phyloP scores from a whole-genome alignment of 768 basidiomycete genomes.

The Tricholoma saponaceum region DNA sequence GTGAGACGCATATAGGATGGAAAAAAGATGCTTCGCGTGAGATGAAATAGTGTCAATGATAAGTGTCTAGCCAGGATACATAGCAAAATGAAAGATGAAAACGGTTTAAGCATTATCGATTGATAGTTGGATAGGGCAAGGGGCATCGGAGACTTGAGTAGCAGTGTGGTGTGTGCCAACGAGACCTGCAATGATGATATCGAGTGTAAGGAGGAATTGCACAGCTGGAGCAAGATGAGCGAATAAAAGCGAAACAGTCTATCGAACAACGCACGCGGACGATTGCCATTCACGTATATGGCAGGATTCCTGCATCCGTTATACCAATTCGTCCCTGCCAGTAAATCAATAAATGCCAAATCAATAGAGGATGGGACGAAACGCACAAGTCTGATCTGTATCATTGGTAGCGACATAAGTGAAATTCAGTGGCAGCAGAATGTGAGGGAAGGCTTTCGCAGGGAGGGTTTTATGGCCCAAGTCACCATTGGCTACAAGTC shows the following conservation, averaged over 20 bases:
- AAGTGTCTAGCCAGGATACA: background rate
- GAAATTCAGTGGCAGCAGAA: slow-evolving; percentile 79
- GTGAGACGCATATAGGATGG: slow-evolving; percentile 14
- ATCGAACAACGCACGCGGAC: slow-evolving; percentile 49
- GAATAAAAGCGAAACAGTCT: background rate
- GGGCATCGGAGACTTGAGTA: slow-evolving; percentile 53
- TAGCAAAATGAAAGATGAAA: background rate
- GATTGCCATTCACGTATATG: slow-evolving; percentile 43
- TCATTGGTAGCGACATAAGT: slow-evolving; percentile 76
- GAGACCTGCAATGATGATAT: slow-evolving; percentile 70
- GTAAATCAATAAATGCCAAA: slow-evolving; percentile 6
- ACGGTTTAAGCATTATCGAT: slow-evolving; percentile 40
- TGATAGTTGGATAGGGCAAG: slow-evolving; percentile 69
- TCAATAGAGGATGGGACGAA: slow-evolving; percentile 2
- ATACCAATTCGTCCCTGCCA: slow-evolving; percentile 69
- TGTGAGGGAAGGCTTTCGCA: slow-evolving; percentile 59
- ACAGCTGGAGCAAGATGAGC: slow-evolving; percentile 37
- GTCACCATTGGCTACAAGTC: slow-evolving; percentile 65
- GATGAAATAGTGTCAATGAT: slow-evolving; percentile 5
- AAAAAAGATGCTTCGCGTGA: slow-evolving; percentile 1
- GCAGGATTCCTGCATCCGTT: slow-evolving; percentile 65
- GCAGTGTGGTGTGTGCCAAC: slow-evolving; percentile 47
- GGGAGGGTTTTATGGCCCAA: slow-evolving; percentile 55
- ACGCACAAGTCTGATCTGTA: slow-evolving; percentile 76
- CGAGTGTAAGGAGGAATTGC: slow-evolving; percentile 59